phyloP scores from a whole-genome alignment of 805 yeast species.

The Candida manassasensis region DNA sequence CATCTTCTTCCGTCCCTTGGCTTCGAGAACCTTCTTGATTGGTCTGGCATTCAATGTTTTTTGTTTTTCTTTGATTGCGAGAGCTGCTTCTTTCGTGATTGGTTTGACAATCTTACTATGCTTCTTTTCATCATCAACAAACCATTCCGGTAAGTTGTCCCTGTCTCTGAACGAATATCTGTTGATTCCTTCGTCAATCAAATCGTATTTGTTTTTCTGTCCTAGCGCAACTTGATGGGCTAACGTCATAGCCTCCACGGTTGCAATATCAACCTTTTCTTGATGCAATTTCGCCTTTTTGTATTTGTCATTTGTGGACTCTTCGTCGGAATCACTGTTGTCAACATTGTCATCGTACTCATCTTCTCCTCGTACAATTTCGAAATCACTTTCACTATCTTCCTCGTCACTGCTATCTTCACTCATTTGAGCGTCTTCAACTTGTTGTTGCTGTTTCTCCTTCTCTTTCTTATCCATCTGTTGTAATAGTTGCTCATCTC shows the following conservation, averaged over 20 bases:
- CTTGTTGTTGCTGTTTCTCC: constrained; percentile 1
- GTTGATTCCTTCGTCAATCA: constrained; percentile 90
- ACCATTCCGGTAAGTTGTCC: constrained; percentile 96
- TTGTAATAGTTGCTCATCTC: constrained; percentile 46
- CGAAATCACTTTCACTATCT: constrained; percentile 40
- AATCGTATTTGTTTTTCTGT: constrained; percentile 75
- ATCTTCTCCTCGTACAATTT: constrained; percentile 31
- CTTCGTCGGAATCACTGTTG: constrained; percentile 51
- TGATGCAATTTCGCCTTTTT: constrained; percentile 45
- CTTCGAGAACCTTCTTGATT: constrained; percentile 97
- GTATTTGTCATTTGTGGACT: constrained; percentile 29
- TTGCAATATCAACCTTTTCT: constrained; percentile 74
- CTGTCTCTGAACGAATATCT: constrained; percentile 86
- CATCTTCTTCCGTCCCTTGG: constrained; percentile 93
- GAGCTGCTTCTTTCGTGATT: constrained; percentile 78
- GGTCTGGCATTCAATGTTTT: constrained; percentile 89
- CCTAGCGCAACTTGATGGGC: constrained; percentile 95
- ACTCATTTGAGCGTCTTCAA: neutral
- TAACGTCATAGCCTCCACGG: constrained; percentile 95
- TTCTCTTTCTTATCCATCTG: constrained; percentile 26
- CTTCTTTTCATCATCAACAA: constrained; percentile 81
- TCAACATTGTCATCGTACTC: constrained; percentile 28
- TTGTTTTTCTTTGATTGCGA: constrained; percentile 40
- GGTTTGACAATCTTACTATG: constrained; percentile 88
- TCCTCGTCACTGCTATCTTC: constrained; percentile 11